Percentiles rank a stretch among this genome's conserved stretches.
phyloP scores from a whole-genome alignment of 441 rosid species.

The Gossypium armourianum region DNA sequence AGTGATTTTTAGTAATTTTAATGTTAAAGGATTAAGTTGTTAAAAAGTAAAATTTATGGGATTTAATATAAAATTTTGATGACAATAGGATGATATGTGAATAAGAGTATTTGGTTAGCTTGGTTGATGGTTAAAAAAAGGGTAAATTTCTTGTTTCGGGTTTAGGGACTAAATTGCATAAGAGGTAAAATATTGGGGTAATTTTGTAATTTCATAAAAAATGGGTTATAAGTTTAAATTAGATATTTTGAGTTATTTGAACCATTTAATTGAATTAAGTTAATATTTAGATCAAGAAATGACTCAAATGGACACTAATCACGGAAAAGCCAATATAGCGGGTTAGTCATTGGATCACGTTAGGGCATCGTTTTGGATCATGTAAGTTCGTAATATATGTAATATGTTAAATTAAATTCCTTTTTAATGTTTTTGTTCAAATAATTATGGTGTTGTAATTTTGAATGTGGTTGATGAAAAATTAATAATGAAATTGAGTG shows the following conservation, averaged over 20 bases:
- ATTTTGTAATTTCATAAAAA: too few species aligned
- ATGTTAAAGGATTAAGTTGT: neutral
- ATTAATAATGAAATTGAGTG: neutral
- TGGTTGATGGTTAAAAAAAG: neutral
- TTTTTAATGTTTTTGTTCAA: neutral
- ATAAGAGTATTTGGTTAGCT: neutral
- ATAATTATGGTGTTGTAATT: neutral
- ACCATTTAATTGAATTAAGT: too few species aligned
- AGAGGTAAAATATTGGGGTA: neutral
- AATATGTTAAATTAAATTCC: neutral
- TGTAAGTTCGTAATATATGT: neutral
- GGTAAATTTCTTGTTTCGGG: neutral
- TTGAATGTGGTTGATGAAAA: neutral
- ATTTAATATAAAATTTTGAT: neutral
- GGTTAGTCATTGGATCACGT: neutral
- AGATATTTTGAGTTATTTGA: neutral
- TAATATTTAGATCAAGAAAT: neutral
- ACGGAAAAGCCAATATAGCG: neutral
- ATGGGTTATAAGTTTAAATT: too few species aligned
- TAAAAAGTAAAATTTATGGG: neutral
- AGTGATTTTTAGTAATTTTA: neutral
- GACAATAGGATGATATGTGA: neutral
- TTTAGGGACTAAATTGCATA: neutral
- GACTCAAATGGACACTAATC: neutral
- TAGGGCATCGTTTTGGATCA: neutral